phyloP scores from a whole-genome alignment of 768 basidiomycete genomes.

The Lactarius sanguifluus region DNA sequence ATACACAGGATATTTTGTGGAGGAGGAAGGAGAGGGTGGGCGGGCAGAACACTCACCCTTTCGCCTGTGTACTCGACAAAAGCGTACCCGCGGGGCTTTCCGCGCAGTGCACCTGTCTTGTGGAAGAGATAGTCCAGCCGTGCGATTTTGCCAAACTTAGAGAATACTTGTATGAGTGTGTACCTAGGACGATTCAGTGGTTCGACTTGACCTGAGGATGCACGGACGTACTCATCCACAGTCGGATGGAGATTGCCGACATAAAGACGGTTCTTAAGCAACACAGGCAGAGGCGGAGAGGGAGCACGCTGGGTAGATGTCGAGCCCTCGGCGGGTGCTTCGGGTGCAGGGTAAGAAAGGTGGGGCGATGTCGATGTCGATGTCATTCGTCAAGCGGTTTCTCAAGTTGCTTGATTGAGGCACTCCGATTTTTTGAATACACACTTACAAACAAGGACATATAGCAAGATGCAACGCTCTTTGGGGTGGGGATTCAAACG shows the following conservation, averaged over 20 bases:
- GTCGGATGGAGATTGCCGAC: constrained; percentile 86
- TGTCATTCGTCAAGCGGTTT: background rate
- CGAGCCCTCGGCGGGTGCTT: constrained; percentile 16
- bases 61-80: constrained; percentile 83
- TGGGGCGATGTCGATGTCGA: constrained; percentile 19
- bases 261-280: constrained; percentile 76
- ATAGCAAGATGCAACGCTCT: constrained; percentile 21
- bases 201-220: background rate
- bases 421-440: constrained; percentile 13
- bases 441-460: constrained; percentile 16
- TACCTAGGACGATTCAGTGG: constrained; percentile 51
- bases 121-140: constrained; percentile 96
- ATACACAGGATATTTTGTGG: constrained; percentile 15
- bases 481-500: constrained; percentile 19
- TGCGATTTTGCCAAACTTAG: constrained; percentile 88
- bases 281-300: constrained; percentile 30
- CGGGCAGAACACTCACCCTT: constrained; percentile 54
- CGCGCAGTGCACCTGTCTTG: constrained; percentile 83
- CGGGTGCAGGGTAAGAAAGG: constrained; percentile 35
- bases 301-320: constrained; percentile 26
- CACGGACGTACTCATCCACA: constrained; percentile 72
- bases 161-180: constrained; percentile 84
- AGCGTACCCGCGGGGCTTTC: constrained; percentile 93
- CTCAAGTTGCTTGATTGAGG: background rate
- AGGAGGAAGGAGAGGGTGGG: constrained; percentile 20